Conservation (phyloP, 2,329 filamentous ascomycete species). For the Botrytis deweyae region DNA sequence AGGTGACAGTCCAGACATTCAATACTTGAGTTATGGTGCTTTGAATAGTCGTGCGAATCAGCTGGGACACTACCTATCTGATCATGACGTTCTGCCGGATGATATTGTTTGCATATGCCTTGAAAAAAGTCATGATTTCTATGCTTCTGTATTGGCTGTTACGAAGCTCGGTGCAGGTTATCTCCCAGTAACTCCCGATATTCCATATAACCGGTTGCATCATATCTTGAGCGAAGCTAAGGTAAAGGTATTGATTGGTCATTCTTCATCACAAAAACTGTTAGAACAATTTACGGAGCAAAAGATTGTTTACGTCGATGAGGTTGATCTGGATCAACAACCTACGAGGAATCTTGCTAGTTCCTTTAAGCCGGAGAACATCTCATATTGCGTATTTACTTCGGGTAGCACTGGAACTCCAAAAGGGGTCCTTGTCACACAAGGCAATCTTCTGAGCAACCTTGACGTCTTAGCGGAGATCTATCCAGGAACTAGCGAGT, state of each 20-base stretch:
- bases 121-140: conserved; percentile 73
- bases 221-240: conserved; percentile 62
- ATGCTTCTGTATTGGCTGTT: conserved; percentile 70
- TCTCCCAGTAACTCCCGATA: conserved; percentile 74
- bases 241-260: conserved; percentile 48
- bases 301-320: conserved; percentile 37
- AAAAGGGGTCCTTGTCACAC: conserved; percentile 77
- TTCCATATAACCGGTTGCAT: conserved; percentile 59
- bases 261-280: conserved; percentile 35
- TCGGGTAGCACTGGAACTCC: conserved; percentile 76
- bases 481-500: conserved; percentile 56
- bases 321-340: conserved; percentile 29
- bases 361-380: conserved; percentile 25
- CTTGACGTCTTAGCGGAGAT: conserved; percentile 63
- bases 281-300: conserved; percentile 28
- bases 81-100: conserved; percentile 49
- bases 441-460: conserved; percentile 74
- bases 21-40: conserved; percentile 59
- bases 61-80: conserved; percentile 57
- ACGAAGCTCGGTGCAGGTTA: conserved; percentile 77
- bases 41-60: conserved; percentile 65
- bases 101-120: conserved; percentile 71
- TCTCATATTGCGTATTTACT: conserved; percentile 80
- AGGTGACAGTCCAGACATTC: conserved; percentile 39
- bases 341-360: conserved; percentile 28